Evolutionary conservation across 2,329 filamentous ascomycete species (phyloP).

Genomic region (Colletotrichum higginsianum): DNA sequence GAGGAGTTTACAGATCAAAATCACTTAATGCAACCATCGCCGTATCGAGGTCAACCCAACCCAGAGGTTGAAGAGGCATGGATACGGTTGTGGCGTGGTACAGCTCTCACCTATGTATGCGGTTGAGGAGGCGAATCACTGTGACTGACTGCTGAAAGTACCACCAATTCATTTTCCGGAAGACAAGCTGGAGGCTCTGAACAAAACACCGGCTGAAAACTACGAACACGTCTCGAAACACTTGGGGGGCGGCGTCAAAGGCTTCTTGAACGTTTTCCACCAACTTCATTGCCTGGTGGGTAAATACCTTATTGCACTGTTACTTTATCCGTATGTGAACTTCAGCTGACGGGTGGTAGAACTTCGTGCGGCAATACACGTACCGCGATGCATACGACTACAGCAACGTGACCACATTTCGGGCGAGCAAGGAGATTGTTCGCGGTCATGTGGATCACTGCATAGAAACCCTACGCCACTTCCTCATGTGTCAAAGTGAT

Average conservation of each 20-base stretch:
- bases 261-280: constrained; percentile 41
- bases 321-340: background rate
- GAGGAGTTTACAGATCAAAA: constrained; percentile 26
- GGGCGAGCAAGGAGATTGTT: constrained; percentile 20
- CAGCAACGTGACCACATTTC: constrained; percentile 35
- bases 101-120: background rate
- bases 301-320: background rate
- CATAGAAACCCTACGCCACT: constrained; percentile 49
- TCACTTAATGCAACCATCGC: constrained; percentile 37
- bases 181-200: background rate
- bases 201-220: background rate
- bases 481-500: constrained; percentile 38
- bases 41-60: constrained; percentile 37
- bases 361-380: constrained; percentile 37
- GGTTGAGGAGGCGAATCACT: background rate
- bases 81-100: constrained; percentile 37
- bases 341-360: background rate
- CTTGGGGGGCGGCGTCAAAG: constrained; percentile 24
- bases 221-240: constrained; percentile 30
- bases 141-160: background rate
- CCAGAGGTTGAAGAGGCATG: constrained; percentile 38
- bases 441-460: constrained; percentile 50
- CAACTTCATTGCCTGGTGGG: constrained; percentile 41
- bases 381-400: constrained; percentile 30
- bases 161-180: constrained; percentile 6